A percentile compares a stretch with the other conserved stretches of the same genome.
These are phyloP conservation scores for Suhomyces coccinellae DNA, from an alignment of 1,139 yeast genomes.

Conservation along the genomic window DNA sequence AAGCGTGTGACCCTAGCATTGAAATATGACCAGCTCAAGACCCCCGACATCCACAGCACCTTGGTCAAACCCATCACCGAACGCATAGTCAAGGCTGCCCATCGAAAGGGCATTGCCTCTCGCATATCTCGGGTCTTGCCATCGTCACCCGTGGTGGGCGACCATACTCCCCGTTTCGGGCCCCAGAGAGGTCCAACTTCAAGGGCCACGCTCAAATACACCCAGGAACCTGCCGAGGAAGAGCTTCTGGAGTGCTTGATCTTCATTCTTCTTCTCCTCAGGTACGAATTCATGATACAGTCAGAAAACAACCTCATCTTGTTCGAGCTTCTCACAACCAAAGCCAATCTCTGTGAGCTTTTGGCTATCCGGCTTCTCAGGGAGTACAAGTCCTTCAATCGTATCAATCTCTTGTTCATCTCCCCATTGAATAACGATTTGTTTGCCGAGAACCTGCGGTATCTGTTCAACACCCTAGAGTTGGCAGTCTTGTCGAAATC, in stretches of 20 bases:
- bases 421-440: slow-evolving; percentile 39
- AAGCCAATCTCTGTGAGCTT: slow-evolving; percentile 57
- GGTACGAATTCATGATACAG: slow-evolving; percentile 51
- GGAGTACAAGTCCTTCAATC: slow-evolving; percentile 47
- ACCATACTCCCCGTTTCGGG: slow-evolving; percentile 25
- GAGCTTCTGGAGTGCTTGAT: slow-evolving; percentile 25
- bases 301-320: slow-evolving; percentile 48
- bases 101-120: slow-evolving; percentile 14
- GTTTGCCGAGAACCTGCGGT: slow-evolving; percentile 14
- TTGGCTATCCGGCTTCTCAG: slow-evolving; percentile 53
- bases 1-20: slow-evolving; percentile 48
- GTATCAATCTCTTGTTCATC: slow-evolving; percentile 45
- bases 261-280: slow-evolving; percentile 36
- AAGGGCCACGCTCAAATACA: slow-evolving; percentile 1
- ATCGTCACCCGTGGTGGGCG: slow-evolving; percentile 5
- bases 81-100: slow-evolving; percentile 29
- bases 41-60: slow-evolving; percentile 54
- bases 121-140: slow-evolving; percentile 14
- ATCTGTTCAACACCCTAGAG: slow-evolving; percentile 50
- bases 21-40: slow-evolving; percentile 55
- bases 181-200: slow-evolving; percentile 13
- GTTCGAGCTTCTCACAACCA: slow-evolving; percentile 50
- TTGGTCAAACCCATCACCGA: slow-evolving; percentile 51
- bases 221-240: slow-evolving; percentile 13
- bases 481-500: slow-evolving; percentile 56